These are phyloP conservation scores for Zasmidium cellare DNA, from an alignment of 2,329 filamentous ascomycete genomes.

Conservation along the genomic window DNA sequence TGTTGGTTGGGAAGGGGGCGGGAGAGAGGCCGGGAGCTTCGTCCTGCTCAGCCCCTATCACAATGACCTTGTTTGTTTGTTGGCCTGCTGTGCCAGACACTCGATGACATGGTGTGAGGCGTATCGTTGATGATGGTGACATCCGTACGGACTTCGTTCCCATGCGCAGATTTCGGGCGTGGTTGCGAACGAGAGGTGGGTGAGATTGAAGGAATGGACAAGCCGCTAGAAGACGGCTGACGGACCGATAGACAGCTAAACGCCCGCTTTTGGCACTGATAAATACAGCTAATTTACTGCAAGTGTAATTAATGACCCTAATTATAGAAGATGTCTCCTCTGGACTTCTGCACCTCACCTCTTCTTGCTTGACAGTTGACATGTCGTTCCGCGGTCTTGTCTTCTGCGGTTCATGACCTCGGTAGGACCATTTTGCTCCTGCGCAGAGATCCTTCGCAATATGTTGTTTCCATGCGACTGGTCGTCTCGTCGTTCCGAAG, in stretches of 20 bases:
- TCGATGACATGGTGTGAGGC: too few species aligned
- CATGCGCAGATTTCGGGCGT: neutral
- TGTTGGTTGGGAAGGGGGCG: neutral
- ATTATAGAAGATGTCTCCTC: neutral
- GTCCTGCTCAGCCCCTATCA: neutral
- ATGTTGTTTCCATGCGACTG: neutral
- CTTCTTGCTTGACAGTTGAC: neutral
- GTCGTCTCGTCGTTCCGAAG: neutral
- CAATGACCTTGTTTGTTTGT: neutral
- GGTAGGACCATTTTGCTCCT: neutral
- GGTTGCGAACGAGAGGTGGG: neutral
- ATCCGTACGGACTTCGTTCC: neutral
- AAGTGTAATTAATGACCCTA: neutral
- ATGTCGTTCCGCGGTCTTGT: neutral
- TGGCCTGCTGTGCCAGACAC: neutral
- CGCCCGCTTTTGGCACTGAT: neutral
- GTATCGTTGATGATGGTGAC: neutral
- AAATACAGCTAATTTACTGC: neutral
- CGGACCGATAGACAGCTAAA: neutral
- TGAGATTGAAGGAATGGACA: neutral
- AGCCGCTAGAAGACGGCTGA: too few species aligned
- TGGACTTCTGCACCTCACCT: neutral
- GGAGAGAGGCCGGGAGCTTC: neutral
- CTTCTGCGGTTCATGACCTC: neutral
- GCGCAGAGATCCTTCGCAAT: neutral